Conservation (phyloP, 371 early-diverging fungal species). For the Circinella minor region DNA sequence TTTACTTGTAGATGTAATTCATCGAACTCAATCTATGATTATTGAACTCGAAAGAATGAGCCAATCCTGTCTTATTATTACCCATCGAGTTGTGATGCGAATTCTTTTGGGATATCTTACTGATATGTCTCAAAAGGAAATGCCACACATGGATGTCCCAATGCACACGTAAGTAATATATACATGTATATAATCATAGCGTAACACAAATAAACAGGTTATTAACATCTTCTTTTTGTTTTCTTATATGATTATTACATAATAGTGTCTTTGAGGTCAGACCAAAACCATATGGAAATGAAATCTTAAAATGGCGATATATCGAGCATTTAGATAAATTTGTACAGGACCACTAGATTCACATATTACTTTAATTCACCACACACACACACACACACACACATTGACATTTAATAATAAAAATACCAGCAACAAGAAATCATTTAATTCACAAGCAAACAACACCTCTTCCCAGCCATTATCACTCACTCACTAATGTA, state of each 20-base stretch:
- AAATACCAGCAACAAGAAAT: not conserved
- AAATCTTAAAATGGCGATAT: conserved; percentile 60
- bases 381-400: not conserved
- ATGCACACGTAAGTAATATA: conserved; percentile 50
- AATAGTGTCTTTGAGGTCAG: conserved; percentile 48
- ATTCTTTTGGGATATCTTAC: conserved; percentile 78
- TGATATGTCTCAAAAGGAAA: conserved; percentile 72
- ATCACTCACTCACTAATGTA: not conserved
- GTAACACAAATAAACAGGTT: too few species aligned
- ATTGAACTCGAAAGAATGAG: conserved; percentile 86
- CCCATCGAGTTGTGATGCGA: conserved; percentile 75
- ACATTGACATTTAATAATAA: not conserved
- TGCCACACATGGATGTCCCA: conserved; percentile 65
- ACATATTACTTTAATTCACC: not conserved
- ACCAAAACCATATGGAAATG: conserved; percentile 87
- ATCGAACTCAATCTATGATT: conserved; percentile 80
- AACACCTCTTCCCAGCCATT: not conserved
- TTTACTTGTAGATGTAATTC: conserved; percentile 72
- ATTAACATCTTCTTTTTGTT: too few species aligned
- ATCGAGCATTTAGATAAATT: conserved; percentile 58
- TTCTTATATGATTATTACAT: not conserved
- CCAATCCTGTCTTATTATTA: conserved; percentile 74
- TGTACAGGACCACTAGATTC: conserved; percentile 26
- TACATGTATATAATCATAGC: too few species aligned
- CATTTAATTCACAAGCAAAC: not conserved